Base-by-base conservation (phyloP, 495 filamentous ascomycete genomes). In the Pyrenopolyporus hunteri region DNA sequence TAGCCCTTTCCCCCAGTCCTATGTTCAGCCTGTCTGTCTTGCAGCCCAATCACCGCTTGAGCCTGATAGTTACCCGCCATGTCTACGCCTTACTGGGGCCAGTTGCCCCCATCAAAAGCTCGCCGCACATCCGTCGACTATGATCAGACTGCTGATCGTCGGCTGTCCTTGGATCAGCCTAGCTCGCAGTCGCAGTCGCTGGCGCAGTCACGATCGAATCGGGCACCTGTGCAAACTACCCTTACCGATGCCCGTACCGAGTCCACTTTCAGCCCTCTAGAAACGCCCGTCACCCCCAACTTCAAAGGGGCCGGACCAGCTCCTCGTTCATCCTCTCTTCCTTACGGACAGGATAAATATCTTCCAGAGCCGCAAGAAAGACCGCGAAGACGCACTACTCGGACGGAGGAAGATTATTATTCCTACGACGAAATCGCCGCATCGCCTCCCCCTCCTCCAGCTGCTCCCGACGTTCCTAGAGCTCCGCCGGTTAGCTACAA, bases 401-500 rank as follows among this genome's bases (percentile, higher is more conserved):
- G 66, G 20, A 62, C 58, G 33, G 64, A 57, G 19, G 54, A 54
- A 62, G 72, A 64, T n/a, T 72, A 70, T 62, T 72, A n/a, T n/a
- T 49, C 53, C 70, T 64, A 69, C 68, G 71, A 70, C 67, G 64
- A 73, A 57, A 68, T 67, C 65, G 42, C 72, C 51, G 44, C 64
- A 17, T 68, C 70, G 37, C 54, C 73, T 28, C 82, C 76, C 4
- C 55, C 72, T 28, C 83, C 75, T 5, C 84, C 83, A 53, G 77
- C 80, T 35, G 85, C 81, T 17, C 82, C 85, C 46, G 85, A 87
- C 49, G 81, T 77, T 1, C 85, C 85, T 3, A 80, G 79, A 66
- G 78, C 78, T 19, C 83, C 82, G 17, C 82, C 85, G 1, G 70
- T 81, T n/a, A 85, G 83, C 35, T 88, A 85, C 67, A 78, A 73